Conservation (phyloP, 1,139 yeast species). For the Sugiyamaella novakii region DNA sequence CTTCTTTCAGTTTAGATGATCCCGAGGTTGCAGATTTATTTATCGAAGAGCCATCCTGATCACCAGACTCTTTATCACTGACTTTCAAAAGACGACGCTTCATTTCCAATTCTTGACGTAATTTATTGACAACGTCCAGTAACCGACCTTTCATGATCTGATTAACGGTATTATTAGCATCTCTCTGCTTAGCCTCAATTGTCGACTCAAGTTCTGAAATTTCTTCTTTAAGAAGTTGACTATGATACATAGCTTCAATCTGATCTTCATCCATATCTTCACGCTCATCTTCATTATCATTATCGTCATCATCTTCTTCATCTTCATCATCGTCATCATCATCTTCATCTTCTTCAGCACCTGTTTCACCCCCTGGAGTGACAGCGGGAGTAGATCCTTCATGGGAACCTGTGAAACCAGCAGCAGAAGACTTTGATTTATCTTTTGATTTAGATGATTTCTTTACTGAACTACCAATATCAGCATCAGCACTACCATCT, state of each 20-base stretch:
- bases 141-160: slow-evolving; percentile 88
- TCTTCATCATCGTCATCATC: slow-evolving; percentile 55
- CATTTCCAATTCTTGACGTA: slow-evolving; percentile 79
- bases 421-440: too few species aligned
- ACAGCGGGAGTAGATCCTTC: slow-evolving; percentile 36
- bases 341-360: slow-evolving; percentile 47
- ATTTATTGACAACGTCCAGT: slow-evolving; percentile 74
- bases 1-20: slow-evolving; percentile 26
- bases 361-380: slow-evolving; percentile 41
- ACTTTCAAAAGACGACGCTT: slow-evolving; percentile 69
- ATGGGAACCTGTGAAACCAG: too few species aligned
- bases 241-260: slow-evolving; percentile 59
- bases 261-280: slow-evolving; percentile 44
- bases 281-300: slow-evolving; percentile 50
- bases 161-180: slow-evolving; percentile 67
- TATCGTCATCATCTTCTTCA: slow-evolving; percentile 59
- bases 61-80: slow-evolving; percentile 39
- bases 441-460: too few species aligned
- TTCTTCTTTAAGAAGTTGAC: slow-evolving; percentile 80
- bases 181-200: slow-evolving; percentile 72
- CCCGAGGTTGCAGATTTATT: too few species aligned
- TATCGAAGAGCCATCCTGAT: slow-evolving; percentile 27
- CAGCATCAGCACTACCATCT: slow-evolving; percentile 34
- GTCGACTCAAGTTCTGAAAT: slow-evolving; percentile 79
- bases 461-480: slow-evolving; percentile 44